Conservation (phyloP, 208 protist genomes). For the Trypanosomatidae sp. region DNA sequence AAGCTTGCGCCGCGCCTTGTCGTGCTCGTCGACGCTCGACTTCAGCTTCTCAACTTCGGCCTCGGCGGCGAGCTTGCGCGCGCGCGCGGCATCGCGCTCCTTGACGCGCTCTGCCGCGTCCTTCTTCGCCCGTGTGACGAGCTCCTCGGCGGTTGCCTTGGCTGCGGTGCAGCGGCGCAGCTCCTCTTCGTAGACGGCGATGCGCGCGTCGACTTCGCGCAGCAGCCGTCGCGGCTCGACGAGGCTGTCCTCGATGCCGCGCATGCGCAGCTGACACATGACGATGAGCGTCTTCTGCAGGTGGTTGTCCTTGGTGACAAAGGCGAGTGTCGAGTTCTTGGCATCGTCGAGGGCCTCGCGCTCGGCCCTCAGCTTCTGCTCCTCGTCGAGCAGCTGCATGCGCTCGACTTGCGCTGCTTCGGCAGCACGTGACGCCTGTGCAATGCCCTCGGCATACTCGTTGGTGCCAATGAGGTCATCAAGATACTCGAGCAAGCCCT, state of each 20-base stretch:
- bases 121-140: conserved; percentile 40
- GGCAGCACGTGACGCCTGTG: conserved; percentile 48
- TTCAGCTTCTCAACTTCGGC: conserved; percentile 62
- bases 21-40: conserved; percentile 50
- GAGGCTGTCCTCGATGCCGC: conserved; percentile 56
- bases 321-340: conserved; percentile 91
- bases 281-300: conserved; percentile 83
- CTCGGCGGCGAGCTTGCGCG: conserved; percentile 44
- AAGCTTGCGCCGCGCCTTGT: conserved; percentile 48
- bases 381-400: conserved; percentile 83
- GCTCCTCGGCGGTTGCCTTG: conserved; percentile 41
- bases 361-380: conserved; percentile 93
- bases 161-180: conserved; percentile 16
- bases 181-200: conserved; percentile 32
- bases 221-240: conserved; percentile 54
- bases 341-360: conserved; percentile 87
- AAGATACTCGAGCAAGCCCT: conserved; percentile 99
- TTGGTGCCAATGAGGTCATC: conserved; percentile 99
- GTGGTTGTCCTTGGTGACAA: conserved; percentile 90
- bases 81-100: conserved; percentile 38
- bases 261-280: conserved; percentile 85
- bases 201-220: conserved; percentile 51
- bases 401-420: conserved; percentile 90
- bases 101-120: conserved; percentile 35
- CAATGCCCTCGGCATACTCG: conserved; percentile 88